These are phyloP conservation scores for Boletus rubropictus DNA, from an alignment of 768 basidiomycete species.

Conservation along the genomic window DNA sequence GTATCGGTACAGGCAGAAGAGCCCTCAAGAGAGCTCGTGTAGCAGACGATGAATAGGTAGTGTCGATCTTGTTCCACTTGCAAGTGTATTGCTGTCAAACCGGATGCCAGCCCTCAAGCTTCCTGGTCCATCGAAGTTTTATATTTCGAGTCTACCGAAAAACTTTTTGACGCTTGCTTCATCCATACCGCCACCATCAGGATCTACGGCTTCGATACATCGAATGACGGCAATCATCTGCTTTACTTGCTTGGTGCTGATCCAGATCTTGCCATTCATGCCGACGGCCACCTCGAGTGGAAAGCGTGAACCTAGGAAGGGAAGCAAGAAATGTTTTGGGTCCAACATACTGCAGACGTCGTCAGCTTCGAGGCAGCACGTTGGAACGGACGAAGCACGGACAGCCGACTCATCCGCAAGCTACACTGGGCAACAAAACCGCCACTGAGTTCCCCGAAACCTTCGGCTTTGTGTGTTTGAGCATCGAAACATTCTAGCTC, in stretches of 20 bases:
- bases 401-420: conserved; percentile 83
- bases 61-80: conserved; percentile 4
- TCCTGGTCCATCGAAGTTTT: neutral
- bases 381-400: conserved; percentile 26
- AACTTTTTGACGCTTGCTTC: conserved; percentile 48
- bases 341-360: conserved; percentile 58
- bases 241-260: conserved; percentile 65
- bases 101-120: neutral
- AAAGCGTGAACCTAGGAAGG: conserved; percentile 72
- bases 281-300: conserved; percentile 88
- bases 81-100: conserved; percentile 3
- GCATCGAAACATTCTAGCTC: conserved; percentile 96
- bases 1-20: conserved; percentile 44
- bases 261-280: conserved; percentile 89
- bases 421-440: conserved; percentile 82
- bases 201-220: conserved; percentile 78
- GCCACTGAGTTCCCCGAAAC: conserved; percentile 88
- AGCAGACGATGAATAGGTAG: conserved; percentile 55
- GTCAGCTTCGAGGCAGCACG: conserved; percentile 1
- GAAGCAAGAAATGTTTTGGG: conserved; percentile 76
- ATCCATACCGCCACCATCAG: conserved; percentile 62
- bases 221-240: conserved; percentile 71
- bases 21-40: conserved; percentile 65
- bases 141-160: conserved; percentile 42
- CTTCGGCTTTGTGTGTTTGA: conserved; percentile 85